Conservation (phyloP, 1,139 yeast genomes). For the Debaryomycetaceae sp. region DNA sequence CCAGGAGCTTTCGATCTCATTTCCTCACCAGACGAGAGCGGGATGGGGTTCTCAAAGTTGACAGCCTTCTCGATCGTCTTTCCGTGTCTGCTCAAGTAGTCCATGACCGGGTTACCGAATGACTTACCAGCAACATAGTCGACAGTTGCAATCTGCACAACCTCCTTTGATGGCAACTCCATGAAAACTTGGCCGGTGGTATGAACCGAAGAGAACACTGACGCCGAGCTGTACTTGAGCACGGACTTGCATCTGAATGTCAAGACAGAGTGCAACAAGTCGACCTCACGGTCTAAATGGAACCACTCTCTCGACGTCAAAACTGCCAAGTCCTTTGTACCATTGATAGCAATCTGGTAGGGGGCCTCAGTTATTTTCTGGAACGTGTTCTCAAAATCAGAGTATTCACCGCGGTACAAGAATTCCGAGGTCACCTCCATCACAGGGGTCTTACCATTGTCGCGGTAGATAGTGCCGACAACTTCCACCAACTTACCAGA, state of each 20-base stretch:
- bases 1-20: constrained; percentile 68
- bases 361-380: constrained; percentile 83
- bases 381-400: constrained; percentile 86
- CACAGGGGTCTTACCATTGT: constrained; percentile 47
- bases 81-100: constrained; percentile 86
- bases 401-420: constrained; percentile 89
- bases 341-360: constrained; percentile 59
- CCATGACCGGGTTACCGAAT: constrained; percentile 95
- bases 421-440: constrained; percentile 93
- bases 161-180: constrained; percentile 90
- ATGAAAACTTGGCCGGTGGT: constrained; percentile 80
- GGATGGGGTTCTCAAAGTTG: constrained; percentile 80
- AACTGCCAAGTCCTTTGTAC: constrained; percentile 87
- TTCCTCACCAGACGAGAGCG: constrained; percentile 71
- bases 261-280: constrained; percentile 67
- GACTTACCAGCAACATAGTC: constrained; percentile 87
- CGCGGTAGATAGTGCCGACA: constrained; percentile 77
- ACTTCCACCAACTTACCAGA: constrained; percentile 96
- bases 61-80: constrained; percentile 90
- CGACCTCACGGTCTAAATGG: constrained; percentile 63
- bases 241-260: constrained; percentile 86
- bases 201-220: constrained; percentile 66
- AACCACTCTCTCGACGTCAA: constrained; percentile 97
- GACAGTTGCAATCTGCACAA: constrained; percentile 77
- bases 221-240: constrained; percentile 67